A percentile compares a stretch with the other conserved stretches of the same genome.
Conservation (phyloP, 1,139 yeast genomes). For the Nakaseomyces uthaithaninus region DNA sequence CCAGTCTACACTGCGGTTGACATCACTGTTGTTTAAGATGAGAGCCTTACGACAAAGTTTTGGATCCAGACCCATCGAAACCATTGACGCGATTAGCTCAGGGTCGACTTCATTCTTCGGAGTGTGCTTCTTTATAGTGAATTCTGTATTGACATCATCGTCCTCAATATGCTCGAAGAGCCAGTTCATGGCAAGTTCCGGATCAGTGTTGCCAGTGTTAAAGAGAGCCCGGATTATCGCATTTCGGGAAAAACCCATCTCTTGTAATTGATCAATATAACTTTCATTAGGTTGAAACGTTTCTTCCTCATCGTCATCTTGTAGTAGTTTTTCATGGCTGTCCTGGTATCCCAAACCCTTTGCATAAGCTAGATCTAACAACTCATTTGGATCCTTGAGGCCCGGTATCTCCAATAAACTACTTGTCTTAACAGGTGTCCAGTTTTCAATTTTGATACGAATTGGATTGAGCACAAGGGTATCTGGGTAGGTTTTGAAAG, state of each 20-base stretch:
- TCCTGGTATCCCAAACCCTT: conserved; percentile 31
- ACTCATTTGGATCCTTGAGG: conserved; percentile 16
- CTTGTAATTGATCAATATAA: conserved; percentile 46
- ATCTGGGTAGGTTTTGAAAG: conserved; percentile 60
- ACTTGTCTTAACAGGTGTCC: conserved; percentile 82
- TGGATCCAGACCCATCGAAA: conserved; percentile 65
- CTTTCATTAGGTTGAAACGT: conserved; percentile 50
- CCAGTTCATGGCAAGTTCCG: conserved; percentile 90
- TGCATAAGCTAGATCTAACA: conserved; percentile 35
- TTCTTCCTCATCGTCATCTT: conserved; percentile 28
- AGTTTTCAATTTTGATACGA: conserved; percentile 73
- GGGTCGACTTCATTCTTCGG: conserved; percentile 36
- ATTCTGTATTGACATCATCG: conserved; percentile 61
- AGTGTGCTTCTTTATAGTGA: conserved; percentile 30
- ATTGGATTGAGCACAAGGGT: conserved; percentile 66
- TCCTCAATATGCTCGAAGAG: conserved; percentile 84
- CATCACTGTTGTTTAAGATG: conserved; percentile 46
- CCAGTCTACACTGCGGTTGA: conserved; percentile 86
- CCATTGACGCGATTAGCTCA: conserved; percentile 40
- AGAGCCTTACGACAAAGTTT: conserved; percentile 65
- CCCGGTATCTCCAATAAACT: conserved; percentile 62
- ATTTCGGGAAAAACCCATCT: conserved; percentile 82
- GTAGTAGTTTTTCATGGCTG: conserved; percentile 39
- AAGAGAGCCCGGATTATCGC: conserved; percentile 62
- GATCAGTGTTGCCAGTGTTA: conserved; percentile 56